Conservation (phyloP, 805 yeast species). For the Starmerella stigmatis region DNA sequence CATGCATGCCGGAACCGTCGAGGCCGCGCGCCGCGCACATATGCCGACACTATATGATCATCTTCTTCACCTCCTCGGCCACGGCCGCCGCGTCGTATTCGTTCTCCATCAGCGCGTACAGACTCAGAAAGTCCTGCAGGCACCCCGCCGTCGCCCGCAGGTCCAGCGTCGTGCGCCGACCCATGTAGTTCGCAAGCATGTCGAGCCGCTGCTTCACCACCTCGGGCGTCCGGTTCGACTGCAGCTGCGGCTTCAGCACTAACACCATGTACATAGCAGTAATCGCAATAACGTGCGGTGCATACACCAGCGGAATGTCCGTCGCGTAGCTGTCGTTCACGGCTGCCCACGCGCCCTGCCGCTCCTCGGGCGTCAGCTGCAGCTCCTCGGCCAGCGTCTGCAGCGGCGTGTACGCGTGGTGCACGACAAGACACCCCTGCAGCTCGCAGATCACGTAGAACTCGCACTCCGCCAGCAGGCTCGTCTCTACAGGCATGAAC, state of each 20-base stretch:
- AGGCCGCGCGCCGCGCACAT: neutral
- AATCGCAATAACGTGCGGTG: slow-evolving; percentile 82
- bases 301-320: slow-evolving; percentile 68
- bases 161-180: slow-evolving; percentile 60
- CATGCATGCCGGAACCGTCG: no score
- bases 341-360: slow-evolving; percentile 81
- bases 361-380: slow-evolving; percentile 40
- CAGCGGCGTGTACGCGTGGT: slow-evolving; percentile 35
- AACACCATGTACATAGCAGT: slow-evolving; percentile 73
- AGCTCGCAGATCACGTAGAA: slow-evolving; percentile 86
- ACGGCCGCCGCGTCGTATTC: slow-evolving; percentile 41
- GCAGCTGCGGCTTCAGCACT: slow-evolving; percentile 37
- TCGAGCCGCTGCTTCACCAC: slow-evolving; percentile 39
- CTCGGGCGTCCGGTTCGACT: slow-evolving; percentile 30
- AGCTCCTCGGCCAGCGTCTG: slow-evolving; percentile 45
- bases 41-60: slow-evolving; percentile 1
- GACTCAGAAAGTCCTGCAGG: slow-evolving; percentile 69
- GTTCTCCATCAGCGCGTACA: slow-evolving; percentile 74
- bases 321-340: slow-evolving; percentile 84
- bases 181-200: slow-evolving; percentile 54
- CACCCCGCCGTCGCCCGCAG: slow-evolving; percentile 68
- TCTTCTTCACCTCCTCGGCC: slow-evolving; percentile 12
- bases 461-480: slow-evolving; percentile 90
- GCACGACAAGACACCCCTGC: slow-evolving; percentile 34
- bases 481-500: slow-evolving; percentile 79